Conservation (phyloP, 192 early-diverging fungal species). For the Coemansia sp. region DNA sequence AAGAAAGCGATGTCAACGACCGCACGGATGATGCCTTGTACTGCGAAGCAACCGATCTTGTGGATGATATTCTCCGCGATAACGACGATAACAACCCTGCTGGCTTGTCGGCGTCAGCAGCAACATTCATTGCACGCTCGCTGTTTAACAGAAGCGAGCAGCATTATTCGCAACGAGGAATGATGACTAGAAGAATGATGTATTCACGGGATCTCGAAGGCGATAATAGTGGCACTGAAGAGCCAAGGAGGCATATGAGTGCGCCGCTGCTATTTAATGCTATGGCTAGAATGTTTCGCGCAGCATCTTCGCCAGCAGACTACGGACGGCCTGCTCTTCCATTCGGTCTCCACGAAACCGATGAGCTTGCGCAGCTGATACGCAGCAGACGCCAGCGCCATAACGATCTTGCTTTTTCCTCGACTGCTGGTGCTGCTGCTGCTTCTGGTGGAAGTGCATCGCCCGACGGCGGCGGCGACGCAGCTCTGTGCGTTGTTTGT, state of each 20-base stretch:
- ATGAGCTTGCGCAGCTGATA: conserved; percentile 44
- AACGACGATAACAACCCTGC: conserved; percentile 19
- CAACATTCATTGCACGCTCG: conserved; percentile 42
- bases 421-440: background rate
- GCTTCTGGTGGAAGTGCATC: background rate
- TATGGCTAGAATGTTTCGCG: background rate
- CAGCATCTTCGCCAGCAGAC: background rate
- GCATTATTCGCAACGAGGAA: background rate
- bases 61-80: conserved; percentile 28
- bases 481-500: conserved; percentile 42
- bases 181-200: conserved; percentile 41
- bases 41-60: conserved; percentile 30
- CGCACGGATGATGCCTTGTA: background rate
- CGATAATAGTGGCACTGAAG: background rate
- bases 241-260: background rate
- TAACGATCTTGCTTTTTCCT: background rate
- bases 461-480: background rate
- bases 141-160: conserved; percentile 13
- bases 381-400: conserved; percentile 25
- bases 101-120: conserved; percentile 31
- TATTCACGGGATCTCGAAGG: conserved; percentile 19
- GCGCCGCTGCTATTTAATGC: background rate
- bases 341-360: conserved; percentile 24
- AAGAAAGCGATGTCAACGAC: conserved; percentile 8
- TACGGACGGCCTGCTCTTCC: conserved; percentile 24